Evolutionary conservation across 192 early-diverging fungal species (phyloP).

Genomic region (Linnemannia schmuckeri): DNA sequence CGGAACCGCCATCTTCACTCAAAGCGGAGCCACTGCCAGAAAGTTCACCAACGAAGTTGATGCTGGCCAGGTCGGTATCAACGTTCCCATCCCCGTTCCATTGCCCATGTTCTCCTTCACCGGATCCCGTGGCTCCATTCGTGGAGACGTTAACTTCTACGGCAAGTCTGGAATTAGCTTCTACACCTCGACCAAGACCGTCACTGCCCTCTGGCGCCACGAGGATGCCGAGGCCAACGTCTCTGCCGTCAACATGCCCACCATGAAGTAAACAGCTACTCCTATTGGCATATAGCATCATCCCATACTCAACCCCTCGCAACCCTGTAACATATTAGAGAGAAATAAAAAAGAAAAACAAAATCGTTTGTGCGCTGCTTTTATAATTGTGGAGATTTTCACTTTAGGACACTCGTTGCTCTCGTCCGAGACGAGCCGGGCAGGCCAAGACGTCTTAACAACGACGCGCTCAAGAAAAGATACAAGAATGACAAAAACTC

Average conservation of each 20-base stretch:
- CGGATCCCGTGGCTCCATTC: constrained; percentile 89
- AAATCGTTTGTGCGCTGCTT: not conserved
- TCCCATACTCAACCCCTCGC: not conserved
- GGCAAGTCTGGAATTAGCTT: constrained; percentile 83
- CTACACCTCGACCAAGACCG: constrained; percentile 94
- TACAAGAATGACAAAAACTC: too few relatives aligned
- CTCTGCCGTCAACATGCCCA: constrained; percentile 93
- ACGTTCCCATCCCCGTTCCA: constrained; percentile 96
- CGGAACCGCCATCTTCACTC: constrained; percentile 90
- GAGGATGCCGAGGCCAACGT: constrained; percentile 79
- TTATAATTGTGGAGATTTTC: too few relatives aligned
- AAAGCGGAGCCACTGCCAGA: constrained; percentile 87
- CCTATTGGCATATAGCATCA: not conserved
- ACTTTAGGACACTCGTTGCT: too few relatives aligned
- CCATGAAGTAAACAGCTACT: constrained; percentile 58
- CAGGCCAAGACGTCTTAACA: too few relatives aligned
- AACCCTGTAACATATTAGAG: constrained; percentile 14
- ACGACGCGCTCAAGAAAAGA: too few relatives aligned
- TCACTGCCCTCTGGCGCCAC: constrained; percentile 93
- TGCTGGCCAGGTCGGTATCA: constrained; percentile 92
- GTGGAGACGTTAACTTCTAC: constrained; percentile 97
- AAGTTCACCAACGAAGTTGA: constrained; percentile 91
- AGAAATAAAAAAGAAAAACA: constrained; percentile 17
- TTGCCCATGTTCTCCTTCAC: constrained; percentile 98
- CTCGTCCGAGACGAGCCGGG: too few relatives aligned